Percentiles rank a stretch among this genome's conserved stretches.
Conservation (phyloP, 768 basidiomycete genomes). For the Tylopilus balloui region DNA sequence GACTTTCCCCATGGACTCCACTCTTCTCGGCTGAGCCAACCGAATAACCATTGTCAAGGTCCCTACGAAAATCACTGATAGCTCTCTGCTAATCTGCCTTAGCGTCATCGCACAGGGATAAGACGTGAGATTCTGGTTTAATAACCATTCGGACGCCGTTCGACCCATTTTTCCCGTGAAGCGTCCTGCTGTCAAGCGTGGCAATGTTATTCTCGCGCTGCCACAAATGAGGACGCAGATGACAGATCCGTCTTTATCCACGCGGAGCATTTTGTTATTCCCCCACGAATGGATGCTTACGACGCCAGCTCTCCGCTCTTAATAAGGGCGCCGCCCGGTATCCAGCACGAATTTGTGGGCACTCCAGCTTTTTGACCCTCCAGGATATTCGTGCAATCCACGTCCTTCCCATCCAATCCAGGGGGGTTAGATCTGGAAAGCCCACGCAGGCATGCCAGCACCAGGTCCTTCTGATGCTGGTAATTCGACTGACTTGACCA, state of each 20-base stretch:
- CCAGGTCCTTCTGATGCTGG: not conserved
- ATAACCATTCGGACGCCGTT: not conserved
- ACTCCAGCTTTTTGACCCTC: not conserved
- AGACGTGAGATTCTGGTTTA: not conserved
- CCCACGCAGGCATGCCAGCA: not conserved
- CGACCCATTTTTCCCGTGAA: not conserved
- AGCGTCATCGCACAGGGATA: not conserved
- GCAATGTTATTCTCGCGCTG: conserved; percentile 8
- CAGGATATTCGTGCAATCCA: not conserved
- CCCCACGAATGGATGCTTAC: conserved; percentile 3
- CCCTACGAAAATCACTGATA: not conserved
- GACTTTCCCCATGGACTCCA: not conserved
- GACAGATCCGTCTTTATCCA: conserved; percentile 1
- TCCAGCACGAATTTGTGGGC: not conserved
- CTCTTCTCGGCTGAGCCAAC: not conserved
- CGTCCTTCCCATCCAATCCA: not conserved
- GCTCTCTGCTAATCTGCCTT: not conserved
- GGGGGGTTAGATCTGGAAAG: not conserved
- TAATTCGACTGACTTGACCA: not conserved
- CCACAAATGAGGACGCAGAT: conserved; percentile 1
- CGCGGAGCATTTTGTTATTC: conserved; percentile 9
- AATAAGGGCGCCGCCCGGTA: conserved; percentile 4
- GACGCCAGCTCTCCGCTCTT: not conserved
- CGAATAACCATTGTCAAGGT: not conserved
- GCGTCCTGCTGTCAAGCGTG: not conserved